Evolutionary conservation across 139 green algal genomes (phyloP), one percentile per base, ranked within the genome.

Genomic region (Raphidocelis subcapitata): DNA sequence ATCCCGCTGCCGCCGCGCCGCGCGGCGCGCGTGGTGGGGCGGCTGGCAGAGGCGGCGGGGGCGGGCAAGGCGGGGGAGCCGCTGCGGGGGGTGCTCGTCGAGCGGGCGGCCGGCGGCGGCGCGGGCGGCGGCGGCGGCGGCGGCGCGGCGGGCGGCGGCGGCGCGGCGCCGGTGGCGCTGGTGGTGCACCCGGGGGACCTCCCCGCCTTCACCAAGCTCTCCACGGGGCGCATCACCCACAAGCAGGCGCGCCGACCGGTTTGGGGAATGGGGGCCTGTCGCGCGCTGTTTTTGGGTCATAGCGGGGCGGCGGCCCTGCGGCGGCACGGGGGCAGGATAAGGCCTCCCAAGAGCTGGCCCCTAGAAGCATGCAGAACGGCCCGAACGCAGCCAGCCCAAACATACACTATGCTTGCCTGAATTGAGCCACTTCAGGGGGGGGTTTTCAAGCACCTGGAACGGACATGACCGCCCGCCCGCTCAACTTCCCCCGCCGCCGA

Each of bases 131-230:
- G 55, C 70, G 32, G 65, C 77, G 5, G 89, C 84, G 29, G 36
- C 74, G 37, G 23, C 54, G 3, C n/a, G 93, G 67, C 61, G 69
- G n/a, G 90, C 87, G 18, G 62, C 61, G 74, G 85, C 12, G 87
- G 61, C 79, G 80, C 41, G 70, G 72, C 56, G 60, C 51, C 51
- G 2, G 31, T 29, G 35, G 49, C 87, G 69, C 66, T 82, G 69
- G 46, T 99, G 36, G 74, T 99, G 85, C 76, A 87, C 37, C 87
- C 92, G 2, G 81, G 92, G 3, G 95, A 99, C 80, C 86, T 99
- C 51, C 83, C 80, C 2, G 62, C 63, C 24, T 98, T 93, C 89
- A 98, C 94, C 46, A 89, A 87, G 79, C 87, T 99, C 32, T 82
- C 87, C 65, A 79, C 79, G 33, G 91, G 87, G 18, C 69, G 69